These are phyloP conservation scores for Solanum ossicruentum DNA, from an alignment of 257 asterid genomes.

Conservation along the genomic window DNA sequence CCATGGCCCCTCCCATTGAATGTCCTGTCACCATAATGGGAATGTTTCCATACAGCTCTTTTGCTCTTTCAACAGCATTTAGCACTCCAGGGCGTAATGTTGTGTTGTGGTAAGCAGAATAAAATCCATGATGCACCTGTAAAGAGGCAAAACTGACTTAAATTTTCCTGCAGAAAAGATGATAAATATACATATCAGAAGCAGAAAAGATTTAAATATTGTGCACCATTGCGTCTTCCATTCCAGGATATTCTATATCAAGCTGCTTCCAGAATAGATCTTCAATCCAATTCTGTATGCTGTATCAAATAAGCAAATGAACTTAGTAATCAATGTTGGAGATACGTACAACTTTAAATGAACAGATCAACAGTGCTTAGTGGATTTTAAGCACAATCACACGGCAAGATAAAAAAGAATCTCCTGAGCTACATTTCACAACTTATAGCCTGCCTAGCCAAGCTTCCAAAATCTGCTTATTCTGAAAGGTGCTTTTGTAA, in stretches of 20 bases:
- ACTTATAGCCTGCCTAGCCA: not conserved
- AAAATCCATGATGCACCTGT: slow-evolving; percentile 98
- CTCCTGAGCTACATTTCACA: not conserved
- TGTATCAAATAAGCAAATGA: slow-evolving; percentile 16
- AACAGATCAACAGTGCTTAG: not conserved
- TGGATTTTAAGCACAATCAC: not conserved
- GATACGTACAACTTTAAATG: not conserved
- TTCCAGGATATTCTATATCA: slow-evolving; percentile 83
- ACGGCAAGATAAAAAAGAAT: not conserved
- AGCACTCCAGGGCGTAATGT: slow-evolving; percentile 70
- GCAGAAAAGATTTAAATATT: not conserved
- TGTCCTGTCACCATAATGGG: slow-evolving; percentile 79
- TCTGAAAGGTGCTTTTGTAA: not conserved
- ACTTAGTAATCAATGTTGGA: not conserved
- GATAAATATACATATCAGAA: not conserved
- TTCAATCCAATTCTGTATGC: slow-evolving; percentile 90
- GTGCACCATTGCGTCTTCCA: slow-evolving; percentile 75
- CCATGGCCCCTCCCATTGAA: slow-evolving; percentile 99
- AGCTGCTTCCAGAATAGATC: slow-evolving; percentile 98
- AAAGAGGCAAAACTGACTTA: not conserved
- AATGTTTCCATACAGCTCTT: slow-evolving; percentile 50
- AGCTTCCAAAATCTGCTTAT: not conserved
- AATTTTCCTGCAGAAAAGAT: not conserved
- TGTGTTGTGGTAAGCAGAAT: slow-evolving; percentile 82
- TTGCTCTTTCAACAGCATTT: slow-evolving; percentile 44